Percentiles rank a stretch among this genome's conserved stretches.
These are phyloP conservation scores for Clarkia xantiana DNA, from an alignment of 345 rosid species.

Conservation along the genomic window DNA sequence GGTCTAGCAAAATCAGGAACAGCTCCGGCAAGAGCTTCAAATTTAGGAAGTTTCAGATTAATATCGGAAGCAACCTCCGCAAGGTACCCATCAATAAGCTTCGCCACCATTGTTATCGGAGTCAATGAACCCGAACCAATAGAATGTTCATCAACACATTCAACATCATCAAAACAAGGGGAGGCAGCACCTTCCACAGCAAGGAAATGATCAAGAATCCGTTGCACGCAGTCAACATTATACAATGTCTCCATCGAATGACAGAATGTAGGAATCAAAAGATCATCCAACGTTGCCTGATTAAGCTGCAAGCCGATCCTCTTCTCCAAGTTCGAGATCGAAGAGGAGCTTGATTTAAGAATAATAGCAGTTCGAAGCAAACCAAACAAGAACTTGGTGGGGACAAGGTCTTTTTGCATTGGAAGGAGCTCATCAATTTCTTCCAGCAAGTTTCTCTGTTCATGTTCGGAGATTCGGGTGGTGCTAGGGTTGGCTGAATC, in stretches of 20 bases:
- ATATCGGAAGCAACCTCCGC: slow-evolving; percentile 95
- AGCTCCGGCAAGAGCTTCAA: slow-evolving; percentile 79
- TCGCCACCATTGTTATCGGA: slow-evolving; percentile 72
- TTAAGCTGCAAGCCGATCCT: slow-evolving; percentile 91
- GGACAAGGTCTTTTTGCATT: slow-evolving; percentile 60
- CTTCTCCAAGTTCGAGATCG: slow-evolving; percentile 59
- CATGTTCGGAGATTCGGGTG: slow-evolving; percentile 58
- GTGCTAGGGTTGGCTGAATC: slow-evolving; percentile 51
- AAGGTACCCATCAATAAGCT: slow-evolving; percentile 90
- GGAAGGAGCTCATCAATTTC: slow-evolving; percentile 62
- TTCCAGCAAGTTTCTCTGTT: slow-evolving; percentile 61
- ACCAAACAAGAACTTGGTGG: slow-evolving; percentile 69
- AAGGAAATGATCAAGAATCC: slow-evolving; percentile 76
- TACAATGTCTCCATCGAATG: slow-evolving; percentile 81
- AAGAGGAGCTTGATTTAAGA: slow-evolving; percentile 44
- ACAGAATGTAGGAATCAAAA: slow-evolving; percentile 82
- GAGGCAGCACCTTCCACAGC: slow-evolving; percentile 65
- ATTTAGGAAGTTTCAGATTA: slow-evolving; percentile 83
- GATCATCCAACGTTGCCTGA: slow-evolving; percentile 88
- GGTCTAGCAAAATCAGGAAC: slow-evolving; percentile 87
- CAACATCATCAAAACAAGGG: slow-evolving; percentile 65
- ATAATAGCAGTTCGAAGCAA: slow-evolving; percentile 73
- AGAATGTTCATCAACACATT: slow-evolving; percentile 30
- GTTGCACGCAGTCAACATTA: slow-evolving; percentile 79
- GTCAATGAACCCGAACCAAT: slow-evolving; percentile 71